phyloP scores from a whole-genome alignment of 306 rosid genomes.

The Abrus pulchellus region DNA sequence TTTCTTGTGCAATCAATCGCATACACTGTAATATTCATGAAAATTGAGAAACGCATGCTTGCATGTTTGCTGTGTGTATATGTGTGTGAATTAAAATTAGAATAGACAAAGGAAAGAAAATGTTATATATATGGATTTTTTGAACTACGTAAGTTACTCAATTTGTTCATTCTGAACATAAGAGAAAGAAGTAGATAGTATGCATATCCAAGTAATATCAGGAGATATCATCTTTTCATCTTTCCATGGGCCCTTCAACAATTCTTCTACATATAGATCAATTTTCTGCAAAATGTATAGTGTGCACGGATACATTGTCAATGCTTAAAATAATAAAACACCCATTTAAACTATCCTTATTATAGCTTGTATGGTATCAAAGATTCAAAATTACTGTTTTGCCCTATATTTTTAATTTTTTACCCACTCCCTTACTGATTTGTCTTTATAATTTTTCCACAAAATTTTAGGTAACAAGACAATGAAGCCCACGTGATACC shows the following conservation, averaged over 20 bases:
- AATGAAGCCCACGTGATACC: conserved; percentile 37
- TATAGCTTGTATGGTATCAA: not conserved
- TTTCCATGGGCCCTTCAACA: not conserved
- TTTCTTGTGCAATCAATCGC: no score
- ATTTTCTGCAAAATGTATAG: not conserved
- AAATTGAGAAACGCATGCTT: no score
- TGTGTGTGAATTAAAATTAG: no score
- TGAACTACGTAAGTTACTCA: not conserved
- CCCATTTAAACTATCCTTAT: not conserved
- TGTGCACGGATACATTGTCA: not conserved
- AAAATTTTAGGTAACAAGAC: not conserved
- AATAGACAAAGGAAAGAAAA: no score
- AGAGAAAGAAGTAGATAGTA: not conserved
- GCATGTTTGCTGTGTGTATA: no score
- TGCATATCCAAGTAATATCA: not conserved
- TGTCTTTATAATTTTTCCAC: not conserved
- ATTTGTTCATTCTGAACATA: not conserved
- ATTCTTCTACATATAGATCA: not conserved
- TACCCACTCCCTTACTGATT: not conserved
- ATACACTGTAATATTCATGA: no score
- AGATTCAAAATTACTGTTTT: not conserved
- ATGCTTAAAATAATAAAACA: not conserved
- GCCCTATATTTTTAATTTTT: not conserved
- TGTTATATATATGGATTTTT: not conserved
- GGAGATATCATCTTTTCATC: not conserved